Evolutionary conservation across 768 basidiomycete genomes (phyloP).

Genomic region (Calocybe cyanea): DNA sequence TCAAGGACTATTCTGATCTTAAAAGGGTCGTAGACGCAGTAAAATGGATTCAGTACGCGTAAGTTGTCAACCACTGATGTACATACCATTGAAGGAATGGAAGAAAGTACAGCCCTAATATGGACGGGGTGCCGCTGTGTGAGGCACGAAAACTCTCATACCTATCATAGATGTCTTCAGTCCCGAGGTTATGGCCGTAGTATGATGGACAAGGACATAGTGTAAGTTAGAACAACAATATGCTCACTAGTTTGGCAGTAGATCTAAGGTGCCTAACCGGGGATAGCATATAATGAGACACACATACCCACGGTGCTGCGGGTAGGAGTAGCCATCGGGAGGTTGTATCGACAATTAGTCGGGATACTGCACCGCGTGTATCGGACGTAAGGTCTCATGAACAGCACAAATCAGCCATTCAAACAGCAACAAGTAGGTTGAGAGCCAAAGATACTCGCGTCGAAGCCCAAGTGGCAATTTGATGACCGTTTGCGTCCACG

Average conservation of each 20-base stretch:
- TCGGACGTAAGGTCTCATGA: not conserved
- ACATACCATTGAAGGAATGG: no score
- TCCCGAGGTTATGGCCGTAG: no score
- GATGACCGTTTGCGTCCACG: slow-evolving; percentile 1
- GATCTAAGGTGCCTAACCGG: slow-evolving; percentile 8
- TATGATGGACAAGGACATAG: no score
- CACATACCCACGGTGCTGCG: slow-evolving; percentile 6
- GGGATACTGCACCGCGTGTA: not conserved
- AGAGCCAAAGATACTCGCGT: not conserved
- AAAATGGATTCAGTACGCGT: no score
- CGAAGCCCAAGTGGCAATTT: not conserved
- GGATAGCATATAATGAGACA: slow-evolving; percentile 7
- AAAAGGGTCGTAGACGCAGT: no score
- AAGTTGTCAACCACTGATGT: no score
- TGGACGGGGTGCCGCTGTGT: no score
- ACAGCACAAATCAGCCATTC: not conserved
- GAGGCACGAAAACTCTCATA: no score
- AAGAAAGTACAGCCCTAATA: no score
- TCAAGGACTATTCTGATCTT: no score
- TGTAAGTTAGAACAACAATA: no score
- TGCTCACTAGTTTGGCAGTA: not conserved
- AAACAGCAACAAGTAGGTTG: slow-evolving; percentile 1
- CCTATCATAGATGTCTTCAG: no score
- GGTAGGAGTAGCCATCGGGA: not conserved
- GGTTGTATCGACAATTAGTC: slow-evolving; percentile 6